Conservation (phyloP, 108 stramenopile genomes). For the Pseudonitzschia multistriata region DNA sequence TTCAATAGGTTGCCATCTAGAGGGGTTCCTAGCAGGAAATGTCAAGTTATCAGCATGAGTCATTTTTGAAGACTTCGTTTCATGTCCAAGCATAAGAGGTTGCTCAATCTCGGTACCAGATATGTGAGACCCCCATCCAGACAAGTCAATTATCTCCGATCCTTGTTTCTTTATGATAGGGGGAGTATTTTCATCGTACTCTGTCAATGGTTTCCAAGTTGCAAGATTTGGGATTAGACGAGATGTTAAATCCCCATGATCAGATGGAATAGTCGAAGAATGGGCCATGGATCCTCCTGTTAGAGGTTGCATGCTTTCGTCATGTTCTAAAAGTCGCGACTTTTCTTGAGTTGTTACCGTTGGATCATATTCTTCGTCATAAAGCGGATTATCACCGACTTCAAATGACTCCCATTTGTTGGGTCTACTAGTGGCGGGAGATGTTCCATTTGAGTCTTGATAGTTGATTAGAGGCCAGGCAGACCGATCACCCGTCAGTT, state of each 20-base stretch:
- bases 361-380: not conserved
- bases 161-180: not conserved
- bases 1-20: constrained; percentile 13
- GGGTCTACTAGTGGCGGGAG: not conserved
- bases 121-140: not conserved
- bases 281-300: not conserved
- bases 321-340: not conserved
- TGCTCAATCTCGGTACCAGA: not conserved
- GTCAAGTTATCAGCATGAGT: not conserved
- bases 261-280: not conserved
- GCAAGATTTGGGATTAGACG: not conserved
- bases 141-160: not conserved
- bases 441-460: constrained; percentile 5
- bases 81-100: not conserved
- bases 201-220: not conserved
- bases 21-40: not conserved
- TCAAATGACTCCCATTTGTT: not conserved
- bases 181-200: constrained; percentile 10
- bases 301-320: not conserved
- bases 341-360: not conserved
- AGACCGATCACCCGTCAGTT: not conserved
- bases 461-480: not conserved
- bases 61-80: not conserved
- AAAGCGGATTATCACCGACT: not conserved
- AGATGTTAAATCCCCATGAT: not conserved